Evolutionary conservation across 2,329 filamentous ascomycete genomes (phyloP), one percentile per base, ranked within the genome.

Genomic region (Dactylellina cionopaga): DNA sequence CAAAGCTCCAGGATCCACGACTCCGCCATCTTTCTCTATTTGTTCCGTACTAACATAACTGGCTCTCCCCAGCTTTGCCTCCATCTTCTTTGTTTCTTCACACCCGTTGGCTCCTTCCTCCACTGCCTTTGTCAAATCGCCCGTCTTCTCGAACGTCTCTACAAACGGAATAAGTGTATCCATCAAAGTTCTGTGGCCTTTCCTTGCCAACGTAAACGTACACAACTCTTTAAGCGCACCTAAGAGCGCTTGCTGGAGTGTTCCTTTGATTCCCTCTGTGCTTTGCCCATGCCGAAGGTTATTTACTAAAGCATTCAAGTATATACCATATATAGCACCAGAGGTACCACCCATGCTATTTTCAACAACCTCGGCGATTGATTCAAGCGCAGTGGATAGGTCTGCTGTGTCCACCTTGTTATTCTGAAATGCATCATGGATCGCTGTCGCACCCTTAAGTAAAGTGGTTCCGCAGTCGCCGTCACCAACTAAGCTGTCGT

Each of bases 1-100:
- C 83, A 88, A 88, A 3, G 89, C 89, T 27, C 89, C 89, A 0
- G 89, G 89, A 78, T 91, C 89, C 2, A 89, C 88, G 3, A 89
- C 87, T n/a, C 59, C 66, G 31, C 58, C 63, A 44, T 74, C 68
- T 59, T 82, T 83, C 68, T 85, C 82, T 63, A 83, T 85, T 2
- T 82, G 82, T 43, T 84, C 84, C 0, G 83, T 84, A 3, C 85
- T 88, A 2, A 91, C 86, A 76, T 91, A 91, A 0, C 89, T 89
- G 9, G 89, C 89, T 55, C 89, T 82, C 1, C 89, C 89, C 25
- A 91, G 81, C 75, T 83, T 86, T 5, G 89, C 87, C 79, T 83
- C 85, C 84, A 91, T 86, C 24, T 82, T 85, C 79, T 85, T 88
- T 2, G 89, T 91, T 5, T 82, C 83, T 77, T 88, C 85, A 3